Conservation (phyloP, 2,329 filamentous ascomycete genomes). For the Arthrobotrys iridis region DNA sequence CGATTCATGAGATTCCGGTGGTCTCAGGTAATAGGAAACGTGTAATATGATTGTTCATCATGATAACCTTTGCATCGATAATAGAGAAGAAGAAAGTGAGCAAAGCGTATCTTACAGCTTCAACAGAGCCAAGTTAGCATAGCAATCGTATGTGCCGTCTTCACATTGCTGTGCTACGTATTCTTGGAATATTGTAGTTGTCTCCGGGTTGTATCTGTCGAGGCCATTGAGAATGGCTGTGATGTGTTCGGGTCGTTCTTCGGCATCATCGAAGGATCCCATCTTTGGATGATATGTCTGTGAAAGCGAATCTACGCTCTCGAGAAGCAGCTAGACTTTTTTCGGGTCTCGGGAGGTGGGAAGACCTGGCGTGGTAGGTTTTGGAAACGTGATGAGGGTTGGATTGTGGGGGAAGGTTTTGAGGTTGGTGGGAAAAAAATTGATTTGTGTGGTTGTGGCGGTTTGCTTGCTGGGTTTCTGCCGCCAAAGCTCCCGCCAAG, state of each 20-base stretch:
- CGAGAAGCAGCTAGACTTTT: constrained; percentile 24
- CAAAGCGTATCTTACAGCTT: constrained; percentile 82
- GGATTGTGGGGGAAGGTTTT: constrained; percentile 35
- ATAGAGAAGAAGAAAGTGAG: neutral
- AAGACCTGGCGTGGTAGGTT: neutral
- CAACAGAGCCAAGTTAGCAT: constrained; percentile 92
- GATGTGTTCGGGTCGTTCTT: constrained; percentile 91
- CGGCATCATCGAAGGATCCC: constrained; percentile 78
- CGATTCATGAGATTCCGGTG: constrained; percentile 73
- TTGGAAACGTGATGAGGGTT: constrained; percentile 10
- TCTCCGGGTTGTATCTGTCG: constrained; percentile 98
- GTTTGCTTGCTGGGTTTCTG: neutral
- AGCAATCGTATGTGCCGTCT: constrained; percentile 91
- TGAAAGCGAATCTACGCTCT: neutral
- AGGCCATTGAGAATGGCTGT: constrained; percentile 94
- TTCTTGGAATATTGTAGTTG: constrained; percentile 89
- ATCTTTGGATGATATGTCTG: constrained; percentile 17
- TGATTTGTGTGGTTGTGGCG: constrained; percentile 45
- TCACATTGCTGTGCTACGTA: constrained; percentile 97
- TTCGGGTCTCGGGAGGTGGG: neutral
- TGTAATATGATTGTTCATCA: constrained; percentile 80
- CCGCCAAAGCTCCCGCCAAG: neutral
- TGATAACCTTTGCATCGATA: constrained; percentile 57
- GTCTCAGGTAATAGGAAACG: constrained; percentile 99
- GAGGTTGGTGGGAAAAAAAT: constrained; percentile 48